Evolutionary conservation across 805 yeast genomes (phyloP), one percentile per base, ranked within the genome.

Genomic region (Ogataea ramenticola): DNA sequence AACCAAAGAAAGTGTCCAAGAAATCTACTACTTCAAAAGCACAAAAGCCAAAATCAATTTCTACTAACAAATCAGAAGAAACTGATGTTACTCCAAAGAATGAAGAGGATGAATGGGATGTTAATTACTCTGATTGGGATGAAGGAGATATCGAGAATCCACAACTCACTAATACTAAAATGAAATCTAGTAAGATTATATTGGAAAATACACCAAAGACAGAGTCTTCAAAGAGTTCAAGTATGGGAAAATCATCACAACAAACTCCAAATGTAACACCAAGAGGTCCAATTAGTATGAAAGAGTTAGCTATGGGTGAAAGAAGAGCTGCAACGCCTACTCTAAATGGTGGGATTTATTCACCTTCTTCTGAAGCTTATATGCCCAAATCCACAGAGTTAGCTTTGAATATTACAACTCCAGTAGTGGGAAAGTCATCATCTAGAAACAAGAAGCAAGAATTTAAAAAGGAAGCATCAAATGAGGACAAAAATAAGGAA

Each of bases 101-200:
- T 11, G 43, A 44, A 10, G 37, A 34, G 3, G 61, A 52, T 12
- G 56, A 55, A 12, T 55, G 54, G 46, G 45, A 45, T 17, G 43
- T 55, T 29, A 51, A 55, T 26, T 39, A 51, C 8, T 53, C 58
- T 0, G 61, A 54, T 40, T 57, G 58, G 59, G 61, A 55, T 11
- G 61, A 58, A 15, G 54, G 43, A 3, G 33, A 48, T 20, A 47
- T 40, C 29, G 45, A 36, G 19, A 19, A 19, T 10, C 10, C 41
- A 3, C 34, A 19, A 20, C 24, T 37, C 9, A 40, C 27, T n/a
- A 40, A 34, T 20, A 38, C 39, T 9, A 29, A 29, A 11, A 8
- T 15, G 4, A 29, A 5, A 8, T 15, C 26, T 12, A 26, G 11
- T 36, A 26, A 16, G 24, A 16, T 9, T 3, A 24, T 22, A 36